These are phyloP conservation scores for Solanum tacnaense DNA, from an alignment of 257 asterid species.

Conservation along the genomic window DNA sequence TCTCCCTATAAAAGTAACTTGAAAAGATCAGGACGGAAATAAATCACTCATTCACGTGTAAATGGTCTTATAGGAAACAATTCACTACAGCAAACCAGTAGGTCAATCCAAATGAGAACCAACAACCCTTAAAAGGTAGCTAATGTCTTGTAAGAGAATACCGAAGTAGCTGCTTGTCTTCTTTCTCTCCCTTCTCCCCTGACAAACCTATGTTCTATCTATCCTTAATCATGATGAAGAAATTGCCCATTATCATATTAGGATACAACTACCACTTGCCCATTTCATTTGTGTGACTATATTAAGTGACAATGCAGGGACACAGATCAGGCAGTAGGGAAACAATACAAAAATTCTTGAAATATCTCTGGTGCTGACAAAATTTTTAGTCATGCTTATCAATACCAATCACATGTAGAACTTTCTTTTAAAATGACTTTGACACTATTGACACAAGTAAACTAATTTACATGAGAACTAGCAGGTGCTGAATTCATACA, in stretches of 20 bases:
- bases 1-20: slow-evolving; percentile 54
- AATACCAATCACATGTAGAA: neutral
- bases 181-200: neutral
- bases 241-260: neutral
- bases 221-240: neutral
- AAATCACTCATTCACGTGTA: neutral
- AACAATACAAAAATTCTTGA: neutral
- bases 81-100: neutral
- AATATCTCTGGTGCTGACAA: neutral
- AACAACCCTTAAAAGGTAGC: neutral
- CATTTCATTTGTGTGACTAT: neutral
- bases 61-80: neutral
- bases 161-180: neutral
- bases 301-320: neutral
- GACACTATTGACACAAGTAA: neutral
- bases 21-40: neutral
- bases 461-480: neutral
- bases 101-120: neutral
- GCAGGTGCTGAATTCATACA: neutral
- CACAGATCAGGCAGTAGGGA: neutral
- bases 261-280: neutral
- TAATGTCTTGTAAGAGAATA: neutral
- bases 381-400: neutral
- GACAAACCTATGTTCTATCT: neutral
- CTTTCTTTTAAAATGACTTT: neutral